A percentile compares a stretch with the other conserved stretches of the same genome.
These are phyloP conservation scores for Akanthomyces lecanii DNA, from an alignment of 2,329 filamentous ascomycete genomes.

Conservation along the genomic window DNA sequence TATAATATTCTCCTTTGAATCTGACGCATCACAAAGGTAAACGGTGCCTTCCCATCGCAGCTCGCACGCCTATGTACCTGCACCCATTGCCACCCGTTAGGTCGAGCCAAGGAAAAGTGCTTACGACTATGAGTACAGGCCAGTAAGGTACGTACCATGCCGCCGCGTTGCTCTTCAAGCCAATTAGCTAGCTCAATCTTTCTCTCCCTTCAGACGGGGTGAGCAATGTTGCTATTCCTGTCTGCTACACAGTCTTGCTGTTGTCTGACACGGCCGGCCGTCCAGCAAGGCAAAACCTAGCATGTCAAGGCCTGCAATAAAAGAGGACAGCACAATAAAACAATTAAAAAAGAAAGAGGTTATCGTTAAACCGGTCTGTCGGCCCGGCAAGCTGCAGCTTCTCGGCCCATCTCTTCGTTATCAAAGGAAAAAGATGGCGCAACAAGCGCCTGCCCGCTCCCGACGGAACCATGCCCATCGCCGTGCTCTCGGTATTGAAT, in stretches of 20 bases:
- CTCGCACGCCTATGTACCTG: neutral
- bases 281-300: no score
- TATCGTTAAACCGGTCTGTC: neutral
- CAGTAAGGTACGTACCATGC: neutral
- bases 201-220: no score
- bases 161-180: neutral
- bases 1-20: no score
- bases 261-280: neutral
- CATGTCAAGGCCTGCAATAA: no score
- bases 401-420: neutral
- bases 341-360: neutral
- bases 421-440: constrained; percentile 1
- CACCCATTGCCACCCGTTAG: neutral
- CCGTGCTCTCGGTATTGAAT: constrained; percentile 2
- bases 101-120: no score
- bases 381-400: neutral
- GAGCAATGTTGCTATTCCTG: no score
- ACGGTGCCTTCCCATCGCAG: neutral
- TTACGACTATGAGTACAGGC: neutral
- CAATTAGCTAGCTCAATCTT: no score
- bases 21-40: neutral
- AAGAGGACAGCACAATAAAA: neutral
- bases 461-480: neutral
- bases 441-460: neutral
- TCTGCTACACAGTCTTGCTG: neutral